These are phyloP conservation scores for Tuber aestivum DNA, from an alignment of 495 filamentous ascomycete genomes.

Conservation along the genomic window DNA sequence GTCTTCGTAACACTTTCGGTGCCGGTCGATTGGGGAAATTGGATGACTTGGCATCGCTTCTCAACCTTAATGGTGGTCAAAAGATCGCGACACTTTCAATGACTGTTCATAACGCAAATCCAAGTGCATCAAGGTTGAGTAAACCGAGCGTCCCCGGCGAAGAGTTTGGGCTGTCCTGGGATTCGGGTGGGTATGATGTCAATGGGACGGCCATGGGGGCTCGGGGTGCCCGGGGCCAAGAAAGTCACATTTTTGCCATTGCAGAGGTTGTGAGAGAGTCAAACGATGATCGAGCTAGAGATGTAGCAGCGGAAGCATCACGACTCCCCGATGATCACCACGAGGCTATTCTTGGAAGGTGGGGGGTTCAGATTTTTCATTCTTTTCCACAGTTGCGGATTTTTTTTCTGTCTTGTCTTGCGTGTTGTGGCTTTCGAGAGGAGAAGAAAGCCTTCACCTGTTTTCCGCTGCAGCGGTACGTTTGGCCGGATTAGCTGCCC, in stretches of 20 bases:
- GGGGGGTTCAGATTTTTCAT: conserved; percentile 41
- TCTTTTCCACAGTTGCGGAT: conserved; percentile 3
- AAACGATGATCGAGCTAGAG: conserved; percentile 30
- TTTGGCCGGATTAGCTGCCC: not conserved
- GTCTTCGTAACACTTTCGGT: conserved; percentile 54
- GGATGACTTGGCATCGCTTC: conserved; percentile 59
- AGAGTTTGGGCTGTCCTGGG: conserved; percentile 34
- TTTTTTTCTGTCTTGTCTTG: conserved; percentile 15
- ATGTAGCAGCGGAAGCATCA: conserved; percentile 31
- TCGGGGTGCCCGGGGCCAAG: conserved; percentile 35
- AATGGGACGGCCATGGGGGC: conserved; percentile 18
- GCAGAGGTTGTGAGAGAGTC: conserved; percentile 47
- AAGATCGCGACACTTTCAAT: conserved; percentile 69
- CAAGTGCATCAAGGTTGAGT: not conserved
- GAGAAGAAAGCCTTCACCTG: not conserved
- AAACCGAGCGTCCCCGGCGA: conserved; percentile 10
- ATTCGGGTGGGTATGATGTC: conserved; percentile 7
- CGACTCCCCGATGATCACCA: conserved; percentile 44
- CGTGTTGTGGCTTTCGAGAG: conserved; percentile 10
- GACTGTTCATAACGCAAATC: conserved; percentile 32
- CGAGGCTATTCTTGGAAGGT: conserved; percentile 58
- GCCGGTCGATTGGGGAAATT: conserved; percentile 48
- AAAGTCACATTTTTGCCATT: conserved; percentile 59
- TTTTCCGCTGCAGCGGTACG: not conserved
- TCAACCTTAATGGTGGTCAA: conserved; percentile 74